Evolutionary conservation across 148 eudicot genomes (phyloP).

Genomic region (Oxyria digyna): DNA sequence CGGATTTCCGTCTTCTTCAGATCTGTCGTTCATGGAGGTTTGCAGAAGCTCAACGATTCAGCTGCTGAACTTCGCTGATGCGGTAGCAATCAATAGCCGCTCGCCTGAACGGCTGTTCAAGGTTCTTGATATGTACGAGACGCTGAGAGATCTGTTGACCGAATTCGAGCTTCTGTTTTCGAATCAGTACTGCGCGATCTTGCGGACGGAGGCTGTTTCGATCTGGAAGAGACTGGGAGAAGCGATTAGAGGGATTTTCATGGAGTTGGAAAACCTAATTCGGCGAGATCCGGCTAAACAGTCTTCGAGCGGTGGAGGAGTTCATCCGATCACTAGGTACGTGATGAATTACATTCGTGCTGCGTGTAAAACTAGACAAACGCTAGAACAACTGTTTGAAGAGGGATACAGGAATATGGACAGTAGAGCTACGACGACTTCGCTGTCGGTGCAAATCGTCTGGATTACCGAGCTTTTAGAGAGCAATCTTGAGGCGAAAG

Average conservation of each 20-base stretch:
- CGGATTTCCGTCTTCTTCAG: slow-evolving; percentile 19
- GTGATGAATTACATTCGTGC: slow-evolving; percentile 67
- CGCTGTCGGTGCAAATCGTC: slow-evolving; percentile 45
- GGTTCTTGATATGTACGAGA: slow-evolving; percentile 66
- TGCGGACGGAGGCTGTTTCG: slow-evolving; percentile 40
- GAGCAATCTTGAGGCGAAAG: slow-evolving; percentile 55
- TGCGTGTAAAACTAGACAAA: slow-evolving; percentile 39
- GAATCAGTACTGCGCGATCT: slow-evolving; percentile 22
- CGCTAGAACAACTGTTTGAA: slow-evolving; percentile 52
- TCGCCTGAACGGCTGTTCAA: slow-evolving; percentile 56
- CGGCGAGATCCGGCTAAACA: slow-evolving; percentile 29
- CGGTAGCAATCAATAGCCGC: slow-evolving; percentile 45
- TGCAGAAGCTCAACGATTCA: slow-evolving; percentile 37
- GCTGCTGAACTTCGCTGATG: slow-evolving; percentile 70
- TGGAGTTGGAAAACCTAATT: slow-evolving; percentile 36
- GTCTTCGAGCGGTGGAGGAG: slow-evolving; percentile 45
- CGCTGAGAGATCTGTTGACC: slow-evolving; percentile 24
- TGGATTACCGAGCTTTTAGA: slow-evolving; percentile 65
- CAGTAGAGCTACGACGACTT: slow-evolving; percentile 16
- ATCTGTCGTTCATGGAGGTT: slow-evolving; percentile 37
- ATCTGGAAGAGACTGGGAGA: slow-evolving; percentile 37
- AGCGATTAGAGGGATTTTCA: slow-evolving; percentile 34
- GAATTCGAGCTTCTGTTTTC: slow-evolving; percentile 38
- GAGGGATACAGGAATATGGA: slow-evolving; percentile 19
- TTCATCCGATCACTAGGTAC: slow-evolving; percentile 58